A percentile compares a stretch with the other conserved stretches of the same genome.
Conservation (phyloP, 2,329 filamentous ascomycete species). For the Coniella vitis region DNA sequence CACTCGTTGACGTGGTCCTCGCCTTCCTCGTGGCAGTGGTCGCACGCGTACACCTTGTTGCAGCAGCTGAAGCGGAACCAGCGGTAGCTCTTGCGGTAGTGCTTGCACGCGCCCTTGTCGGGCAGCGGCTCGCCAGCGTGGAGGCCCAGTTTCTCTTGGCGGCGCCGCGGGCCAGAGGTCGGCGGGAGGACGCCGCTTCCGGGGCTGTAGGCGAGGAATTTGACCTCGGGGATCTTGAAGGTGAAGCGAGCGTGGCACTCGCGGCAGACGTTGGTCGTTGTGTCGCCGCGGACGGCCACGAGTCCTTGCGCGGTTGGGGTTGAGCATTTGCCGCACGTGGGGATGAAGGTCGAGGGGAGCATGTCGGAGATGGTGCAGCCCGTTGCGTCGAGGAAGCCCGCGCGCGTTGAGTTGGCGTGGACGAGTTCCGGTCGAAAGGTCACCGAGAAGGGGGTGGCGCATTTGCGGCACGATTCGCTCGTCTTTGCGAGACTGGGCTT, state of each 20-base stretch:
- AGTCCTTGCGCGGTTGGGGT: constrained; percentile 60
- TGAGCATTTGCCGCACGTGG: constrained; percentile 72
- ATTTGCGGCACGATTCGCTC: constrained; percentile 51
- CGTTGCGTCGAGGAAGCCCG: constrained; percentile 70
- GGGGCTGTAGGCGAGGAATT: constrained; percentile 65
- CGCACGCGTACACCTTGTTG: constrained; percentile 51
- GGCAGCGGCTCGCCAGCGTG: constrained; percentile 51
- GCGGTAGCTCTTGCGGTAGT: constrained; percentile 53
- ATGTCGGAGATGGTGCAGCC: constrained; percentile 71
- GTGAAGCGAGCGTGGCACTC: constrained; percentile 75
- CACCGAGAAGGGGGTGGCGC: constrained; percentile 43
- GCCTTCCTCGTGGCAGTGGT: constrained; percentile 66
- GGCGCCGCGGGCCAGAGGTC: constrained; percentile 34
- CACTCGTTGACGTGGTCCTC: constrained; percentile 72
- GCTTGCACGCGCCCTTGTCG: constrained; percentile 44
- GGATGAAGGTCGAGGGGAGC: constrained; percentile 71
- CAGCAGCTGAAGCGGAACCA: constrained; percentile 64
- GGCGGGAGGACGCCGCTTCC: constrained; percentile 32
- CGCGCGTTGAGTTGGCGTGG: constrained; percentile 65
- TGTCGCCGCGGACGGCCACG: constrained; percentile 66
- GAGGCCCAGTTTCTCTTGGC: constrained; percentile 48
- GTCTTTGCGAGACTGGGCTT: constrained; percentile 46
- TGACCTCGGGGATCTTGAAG: constrained; percentile 71
- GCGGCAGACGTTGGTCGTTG: constrained; percentile 67
- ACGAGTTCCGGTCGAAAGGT: constrained; percentile 62